Percentiles rank a stretch among this genome's conserved stretches.
These are phyloP conservation scores for Gossypioides kirkii DNA, from an alignment of 345 rosid genomes.

Conservation along the genomic window DNA sequence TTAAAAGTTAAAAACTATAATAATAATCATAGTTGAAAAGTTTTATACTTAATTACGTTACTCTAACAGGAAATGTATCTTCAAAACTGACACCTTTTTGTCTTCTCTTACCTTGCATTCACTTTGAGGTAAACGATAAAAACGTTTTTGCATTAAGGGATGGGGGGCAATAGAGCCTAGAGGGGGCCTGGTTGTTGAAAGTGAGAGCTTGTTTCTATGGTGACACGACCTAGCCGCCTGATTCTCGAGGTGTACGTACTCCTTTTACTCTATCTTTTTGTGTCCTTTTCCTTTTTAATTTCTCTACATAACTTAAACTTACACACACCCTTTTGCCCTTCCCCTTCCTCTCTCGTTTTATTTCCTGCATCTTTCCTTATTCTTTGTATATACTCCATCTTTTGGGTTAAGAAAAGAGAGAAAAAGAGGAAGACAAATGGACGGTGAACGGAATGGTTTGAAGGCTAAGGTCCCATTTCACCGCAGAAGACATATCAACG, in stretches of 20 bases:
- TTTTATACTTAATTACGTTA: neutral
- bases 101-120: neutral
- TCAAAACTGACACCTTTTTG: neutral
- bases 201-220: neutral
- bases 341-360: neutral
- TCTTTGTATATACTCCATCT: neutral
- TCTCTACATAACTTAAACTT: neutral
- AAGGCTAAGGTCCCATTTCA: neutral
- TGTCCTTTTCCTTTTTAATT: neutral
- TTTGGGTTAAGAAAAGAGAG: neutral
- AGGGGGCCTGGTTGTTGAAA: neutral
- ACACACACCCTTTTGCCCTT: neutral
- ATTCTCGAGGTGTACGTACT: neutral
- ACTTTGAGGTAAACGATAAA: conserved; percentile 1
- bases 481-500: neutral
- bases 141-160: neutral
- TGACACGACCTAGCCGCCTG: neutral
- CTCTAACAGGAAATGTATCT: neutral
- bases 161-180: too few species aligned
- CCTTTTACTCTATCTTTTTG: neutral
- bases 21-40: neutral
- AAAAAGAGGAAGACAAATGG: neutral
- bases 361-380: neutral
- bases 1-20: too few species aligned
- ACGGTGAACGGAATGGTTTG: neutral